These are phyloP conservation scores for Arthrobotrys sinensis DNA, from an alignment of 2,329 filamentous ascomycete genomes.

Conservation along the genomic window DNA sequence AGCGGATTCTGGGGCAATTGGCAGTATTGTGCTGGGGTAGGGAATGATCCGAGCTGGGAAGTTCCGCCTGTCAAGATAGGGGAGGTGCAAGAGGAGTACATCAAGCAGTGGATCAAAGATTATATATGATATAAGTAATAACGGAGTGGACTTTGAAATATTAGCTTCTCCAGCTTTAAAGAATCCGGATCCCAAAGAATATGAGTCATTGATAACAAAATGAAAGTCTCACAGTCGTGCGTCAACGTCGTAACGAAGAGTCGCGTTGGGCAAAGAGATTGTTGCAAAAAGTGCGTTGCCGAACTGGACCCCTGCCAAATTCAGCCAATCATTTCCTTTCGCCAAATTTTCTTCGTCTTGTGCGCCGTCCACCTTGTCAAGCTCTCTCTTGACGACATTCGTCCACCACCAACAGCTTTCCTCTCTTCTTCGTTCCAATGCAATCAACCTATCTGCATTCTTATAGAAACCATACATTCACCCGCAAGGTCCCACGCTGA, in stretches of 20 bases:
- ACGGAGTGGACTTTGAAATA: no score
- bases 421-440: constrained; percentile 40
- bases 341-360: constrained; percentile 56
- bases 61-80: neutral
- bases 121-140: neutral
- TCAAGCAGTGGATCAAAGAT: constrained; percentile 9
- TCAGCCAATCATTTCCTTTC: constrained; percentile 47
- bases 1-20: constrained; percentile 85
- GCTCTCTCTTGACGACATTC: constrained; percentile 41
- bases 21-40: constrained; percentile 72
- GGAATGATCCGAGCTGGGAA: constrained; percentile 36
- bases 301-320: neutral
- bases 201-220: no score
- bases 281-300: constrained; percentile 54
- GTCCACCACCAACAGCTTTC: constrained; percentile 17
- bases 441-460: constrained; percentile 24
- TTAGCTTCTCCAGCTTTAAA: no score
- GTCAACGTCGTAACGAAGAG: no score
- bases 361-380: constrained; percentile 33
- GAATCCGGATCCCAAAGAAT: no score
- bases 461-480: constrained; percentile 51
- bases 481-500: constrained; percentile 57
- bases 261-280: neutral
- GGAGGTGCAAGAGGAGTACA: constrained; percentile 29
- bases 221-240: no score